Evolutionary conservation across 768 basidiomycete genomes (phyloP), one percentile per base, ranked within the genome.

Genomic region (Trametes coccinea): DNA sequence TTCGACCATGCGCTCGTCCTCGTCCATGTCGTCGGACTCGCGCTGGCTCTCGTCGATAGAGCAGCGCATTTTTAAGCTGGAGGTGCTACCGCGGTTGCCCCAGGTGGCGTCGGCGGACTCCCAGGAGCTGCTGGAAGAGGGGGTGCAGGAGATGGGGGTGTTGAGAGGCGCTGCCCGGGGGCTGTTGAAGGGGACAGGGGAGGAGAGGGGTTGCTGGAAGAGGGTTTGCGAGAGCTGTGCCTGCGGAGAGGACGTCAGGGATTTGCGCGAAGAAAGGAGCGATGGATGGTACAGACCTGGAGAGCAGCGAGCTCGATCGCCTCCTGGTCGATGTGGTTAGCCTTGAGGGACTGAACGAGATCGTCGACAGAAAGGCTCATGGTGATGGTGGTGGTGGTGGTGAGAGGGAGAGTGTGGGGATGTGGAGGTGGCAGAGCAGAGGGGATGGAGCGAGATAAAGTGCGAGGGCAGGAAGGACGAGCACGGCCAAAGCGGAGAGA

Each of bases 261-360:
- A 44, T 10, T 37, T 17, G 27, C 17, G 43, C 13, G 16, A 17
- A 29, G 53, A 52, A 43, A 44, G 48, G n/a, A 54, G 8, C 22
- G n/a, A 46, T 5, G 47, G n/a, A 33, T 43, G 66, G 56, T 13
- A 53, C 61, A 29, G 66, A 82, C 81, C 76, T 82, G 80, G 13
- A 82, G 75, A 29, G 76, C 70, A 49, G 79, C 79, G 61, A 82
- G 74, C 72, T 82, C 82, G 13, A 77, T 74, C n/a, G 80, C 80
- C 66, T 82, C 81, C 65, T 82, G 82, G 61, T 80, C 80, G 69
- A 82, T 80, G 75, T 82, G 81, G 69, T 75, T 79, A 2, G 76
- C 66, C 45, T 72, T 75, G 66, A 82, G 64, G 10, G 80, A 81
- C 22, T 80, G 74, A 55, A 82, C 77, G 67, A 82, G 82, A 74